These are phyloP conservation scores for Ustilago loliicola DNA, from an alignment of 1,284 basidiomycete species.

Conservation along the genomic window DNA sequence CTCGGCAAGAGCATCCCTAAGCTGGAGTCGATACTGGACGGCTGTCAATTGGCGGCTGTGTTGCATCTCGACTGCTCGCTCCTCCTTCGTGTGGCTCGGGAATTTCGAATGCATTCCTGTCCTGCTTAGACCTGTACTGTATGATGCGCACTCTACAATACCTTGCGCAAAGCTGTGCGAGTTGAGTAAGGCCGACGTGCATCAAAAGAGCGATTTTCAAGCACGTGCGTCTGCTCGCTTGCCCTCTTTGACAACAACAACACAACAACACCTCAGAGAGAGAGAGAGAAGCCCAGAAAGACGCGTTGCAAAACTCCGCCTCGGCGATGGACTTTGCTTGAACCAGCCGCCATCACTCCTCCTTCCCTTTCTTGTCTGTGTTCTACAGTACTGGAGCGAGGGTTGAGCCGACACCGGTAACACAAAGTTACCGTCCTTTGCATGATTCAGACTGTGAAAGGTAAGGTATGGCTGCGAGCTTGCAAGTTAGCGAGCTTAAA, in stretches of 20 bases:
- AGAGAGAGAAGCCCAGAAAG: background rate
- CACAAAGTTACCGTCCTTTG: conserved; percentile 3
- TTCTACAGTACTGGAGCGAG: background rate
- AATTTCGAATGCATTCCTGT: conserved; percentile 30
- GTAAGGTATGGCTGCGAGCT: background rate
- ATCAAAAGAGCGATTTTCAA: conserved; percentile 6
- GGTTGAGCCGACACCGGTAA: background rate
- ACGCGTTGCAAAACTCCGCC: conserved; percentile 30
- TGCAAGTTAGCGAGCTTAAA: conserved; percentile 3
- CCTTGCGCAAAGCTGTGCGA: background rate
- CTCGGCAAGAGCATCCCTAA: background rate
- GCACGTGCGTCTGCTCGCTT: conserved; percentile 5
- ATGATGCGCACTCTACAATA: background rate
- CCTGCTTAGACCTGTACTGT: conserved; percentile 9
- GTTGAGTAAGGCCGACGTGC: conserved; percentile 35
- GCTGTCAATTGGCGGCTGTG: conserved; percentile 21
- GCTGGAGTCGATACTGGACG: conserved; percentile 9
- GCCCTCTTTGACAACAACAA: conserved; percentile 15
- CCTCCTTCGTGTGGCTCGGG: conserved; percentile 16
- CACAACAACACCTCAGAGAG: conserved; percentile 7
- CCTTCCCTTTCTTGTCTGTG: background rate
- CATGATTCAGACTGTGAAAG: background rate
- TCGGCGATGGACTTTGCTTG: conserved; percentile 46
- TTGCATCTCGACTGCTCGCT: conserved; percentile 1
- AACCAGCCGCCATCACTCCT: conserved; percentile 13